Evolutionary conservation across 1,284 basidiomycete species (phyloP).

Genomic region (Moesziomyces globuligerus): DNA sequence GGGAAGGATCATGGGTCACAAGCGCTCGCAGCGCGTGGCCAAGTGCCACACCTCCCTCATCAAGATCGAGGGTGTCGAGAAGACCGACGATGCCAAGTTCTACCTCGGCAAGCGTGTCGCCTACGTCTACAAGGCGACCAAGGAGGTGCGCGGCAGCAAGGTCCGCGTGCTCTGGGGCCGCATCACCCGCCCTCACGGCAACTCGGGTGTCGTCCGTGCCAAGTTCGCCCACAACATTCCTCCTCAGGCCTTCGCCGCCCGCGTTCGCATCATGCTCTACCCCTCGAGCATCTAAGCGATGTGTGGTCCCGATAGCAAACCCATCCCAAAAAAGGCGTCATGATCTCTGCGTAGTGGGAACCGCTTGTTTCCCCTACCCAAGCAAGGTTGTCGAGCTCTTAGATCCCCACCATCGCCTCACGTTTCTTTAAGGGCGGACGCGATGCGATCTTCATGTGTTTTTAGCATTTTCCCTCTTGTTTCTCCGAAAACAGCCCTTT

Average conservation of each 20-base stretch:
- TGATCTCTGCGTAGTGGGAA: conserved; percentile 12
- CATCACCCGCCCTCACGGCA: conserved; percentile 71
- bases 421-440: too few relatives aligned
- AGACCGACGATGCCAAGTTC: conserved; percentile 93
- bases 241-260: conserved; percentile 92
- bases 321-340: conserved; percentile 28
- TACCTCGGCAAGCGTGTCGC: conserved; percentile 99
- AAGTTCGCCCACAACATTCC: conserved; percentile 98
- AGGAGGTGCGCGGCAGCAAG: conserved; percentile 89
- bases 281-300: conserved; percentile 58
- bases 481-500: conserved; percentile 22
- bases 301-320: background rate
- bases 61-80: conserved; percentile 95
- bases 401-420: too few relatives aligned
- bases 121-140: conserved; percentile 96
- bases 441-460: conserved; percentile 25
- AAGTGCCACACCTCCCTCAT: conserved; percentile 92
- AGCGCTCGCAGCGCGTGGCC: conserved; percentile 96
- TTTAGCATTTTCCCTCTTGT: conserved; percentile 33
- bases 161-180: conserved; percentile 97
- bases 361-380: too few relatives aligned
- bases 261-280: conserved; percentile 85
- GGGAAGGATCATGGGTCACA: conserved; percentile 97
- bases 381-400: too few relatives aligned
- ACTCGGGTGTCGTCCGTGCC: conserved; percentile 94